phyloP scores from a whole-genome alignment of 495 filamentous ascomycete species.

The Daldinia childiae region DNA sequence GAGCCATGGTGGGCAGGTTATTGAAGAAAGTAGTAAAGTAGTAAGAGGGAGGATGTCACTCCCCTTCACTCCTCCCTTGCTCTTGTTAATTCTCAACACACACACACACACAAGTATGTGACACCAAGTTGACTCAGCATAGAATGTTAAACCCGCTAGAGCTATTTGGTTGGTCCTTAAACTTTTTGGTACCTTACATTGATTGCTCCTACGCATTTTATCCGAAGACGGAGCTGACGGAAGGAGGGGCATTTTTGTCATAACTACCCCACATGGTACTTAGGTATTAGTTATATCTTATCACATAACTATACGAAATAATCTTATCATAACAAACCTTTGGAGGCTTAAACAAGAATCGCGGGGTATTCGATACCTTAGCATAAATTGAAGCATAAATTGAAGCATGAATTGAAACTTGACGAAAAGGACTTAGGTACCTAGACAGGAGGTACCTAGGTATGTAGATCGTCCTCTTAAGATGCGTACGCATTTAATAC shows the following conservation, averaged over 20 bases:
- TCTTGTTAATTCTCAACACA: conserved; percentile 7
- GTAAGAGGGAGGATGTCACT: not conserved
- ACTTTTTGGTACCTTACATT: conserved; percentile 10
- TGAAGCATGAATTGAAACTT: not conserved
- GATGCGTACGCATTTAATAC: too few species aligned
- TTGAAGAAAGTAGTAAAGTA: conserved; percentile 2
- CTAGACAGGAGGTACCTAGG: too few species aligned
- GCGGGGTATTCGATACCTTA: too few species aligned
- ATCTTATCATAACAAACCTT: too few species aligned
- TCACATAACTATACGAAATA: too few species aligned
- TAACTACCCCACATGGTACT: conserved; percentile 3
- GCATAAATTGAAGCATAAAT: too few species aligned
- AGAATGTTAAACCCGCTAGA: not conserved
- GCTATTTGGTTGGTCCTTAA: not conserved
- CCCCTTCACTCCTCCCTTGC: conserved; percentile 2
- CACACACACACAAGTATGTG: too few species aligned
- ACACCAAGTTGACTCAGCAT: conserved; percentile 23
- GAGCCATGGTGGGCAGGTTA: conserved; percentile 44
- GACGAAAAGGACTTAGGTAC: not conserved
- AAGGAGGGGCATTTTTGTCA: not conserved
- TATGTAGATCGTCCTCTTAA: too few species aligned
- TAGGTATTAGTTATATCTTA: too few species aligned
- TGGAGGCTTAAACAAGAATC: too few species aligned
- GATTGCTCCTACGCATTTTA: conserved; percentile 26
- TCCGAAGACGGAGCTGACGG: conserved; percentile 33